Evolutionary conservation across 371 early-diverging fungal species (phyloP).

Genomic region (Parasitella parasitica): DNA sequence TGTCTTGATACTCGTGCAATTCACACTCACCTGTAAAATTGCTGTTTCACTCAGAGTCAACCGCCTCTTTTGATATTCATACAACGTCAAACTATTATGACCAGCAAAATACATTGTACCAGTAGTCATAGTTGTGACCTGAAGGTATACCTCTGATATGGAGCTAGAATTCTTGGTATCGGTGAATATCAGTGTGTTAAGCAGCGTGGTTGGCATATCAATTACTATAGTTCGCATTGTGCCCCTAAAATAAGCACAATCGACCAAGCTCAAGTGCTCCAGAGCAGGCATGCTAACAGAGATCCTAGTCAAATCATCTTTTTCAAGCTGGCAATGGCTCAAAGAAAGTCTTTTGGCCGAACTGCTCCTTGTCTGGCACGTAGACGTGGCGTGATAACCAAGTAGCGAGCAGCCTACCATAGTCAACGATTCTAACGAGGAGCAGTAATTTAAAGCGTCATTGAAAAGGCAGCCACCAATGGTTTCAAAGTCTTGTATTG

Average conservation of each 20-base stretch:
- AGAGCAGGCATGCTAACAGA: background rate
- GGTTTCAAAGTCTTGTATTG: background rate
- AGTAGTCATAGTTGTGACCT: background rate
- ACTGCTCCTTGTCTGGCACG: background rate
- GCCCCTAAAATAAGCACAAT: background rate
- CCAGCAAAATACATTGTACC: background rate
- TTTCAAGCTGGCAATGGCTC: background rate
- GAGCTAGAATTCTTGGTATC: background rate
- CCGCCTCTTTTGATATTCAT: background rate
- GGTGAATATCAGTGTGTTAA: background rate
- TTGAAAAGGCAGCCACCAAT: background rate
- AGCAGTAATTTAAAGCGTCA: background rate
- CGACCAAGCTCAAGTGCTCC: background rate
- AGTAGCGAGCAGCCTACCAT: background rate
- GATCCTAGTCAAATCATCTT: background rate
- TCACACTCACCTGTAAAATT: background rate
- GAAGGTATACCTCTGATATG: background rate
- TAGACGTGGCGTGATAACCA: background rate
- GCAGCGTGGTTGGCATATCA: background rate
- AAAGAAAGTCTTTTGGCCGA: background rate
- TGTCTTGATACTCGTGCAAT: background rate
- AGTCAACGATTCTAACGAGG: background rate
- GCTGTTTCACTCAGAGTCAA: background rate
- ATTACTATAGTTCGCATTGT: background rate
- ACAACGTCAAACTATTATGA: background rate